Percentiles rank a stretch among this genome's conserved stretches.
These are phyloP conservation scores for Xylariaceae sp. DNA, from an alignment of 2,329 filamentous ascomycete genomes.

Conservation along the genomic window DNA sequence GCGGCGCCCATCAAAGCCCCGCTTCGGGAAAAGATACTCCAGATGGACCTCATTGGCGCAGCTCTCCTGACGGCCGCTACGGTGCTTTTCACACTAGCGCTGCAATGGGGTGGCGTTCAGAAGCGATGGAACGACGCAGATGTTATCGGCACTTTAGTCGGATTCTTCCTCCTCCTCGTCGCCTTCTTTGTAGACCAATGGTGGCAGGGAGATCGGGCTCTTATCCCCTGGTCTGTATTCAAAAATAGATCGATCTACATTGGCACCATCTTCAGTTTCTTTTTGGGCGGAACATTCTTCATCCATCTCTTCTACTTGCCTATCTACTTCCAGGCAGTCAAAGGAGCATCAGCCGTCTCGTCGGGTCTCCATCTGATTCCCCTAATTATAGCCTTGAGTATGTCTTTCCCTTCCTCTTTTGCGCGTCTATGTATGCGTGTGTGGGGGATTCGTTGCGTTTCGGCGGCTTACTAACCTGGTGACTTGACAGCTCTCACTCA, in stretches of 20 bases:
- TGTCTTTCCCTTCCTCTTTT: too few species aligned
- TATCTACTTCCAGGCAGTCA: constrained; percentile 13
- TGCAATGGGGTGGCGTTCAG: constrained; percentile 20
- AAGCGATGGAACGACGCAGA: constrained; percentile 12
- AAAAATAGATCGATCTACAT: constrained; percentile 18
- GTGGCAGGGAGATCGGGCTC: constrained; percentile 19
- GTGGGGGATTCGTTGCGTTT: too few species aligned
- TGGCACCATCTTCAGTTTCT: constrained; percentile 23
- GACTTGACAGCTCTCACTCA: too few species aligned
- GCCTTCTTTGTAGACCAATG: constrained; percentile 23
- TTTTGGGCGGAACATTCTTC: constrained; percentile 24
- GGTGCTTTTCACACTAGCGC: constrained; percentile 21
- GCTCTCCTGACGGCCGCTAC: constrained; percentile 15
- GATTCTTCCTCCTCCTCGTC: constrained; percentile 3
- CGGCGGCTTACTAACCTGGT: too few species aligned
- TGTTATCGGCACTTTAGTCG: constrained; percentile 20
- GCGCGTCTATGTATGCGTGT: too few species aligned
- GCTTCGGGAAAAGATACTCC: constrained; percentile 21
- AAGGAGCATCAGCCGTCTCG: constrained; percentile 7
- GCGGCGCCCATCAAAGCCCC: constrained; percentile 14
- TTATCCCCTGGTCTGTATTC: constrained; percentile 20
- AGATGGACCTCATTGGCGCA: constrained; percentile 23
- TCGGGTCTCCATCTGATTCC: too few species aligned
- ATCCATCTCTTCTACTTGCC: constrained; percentile 14
- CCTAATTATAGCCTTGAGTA: too few species aligned